Evolutionary conservation across 441 rosid species (phyloP), one percentile per base, ranked within the genome.

Genomic region (Adansonia madagascariensis): DNA sequence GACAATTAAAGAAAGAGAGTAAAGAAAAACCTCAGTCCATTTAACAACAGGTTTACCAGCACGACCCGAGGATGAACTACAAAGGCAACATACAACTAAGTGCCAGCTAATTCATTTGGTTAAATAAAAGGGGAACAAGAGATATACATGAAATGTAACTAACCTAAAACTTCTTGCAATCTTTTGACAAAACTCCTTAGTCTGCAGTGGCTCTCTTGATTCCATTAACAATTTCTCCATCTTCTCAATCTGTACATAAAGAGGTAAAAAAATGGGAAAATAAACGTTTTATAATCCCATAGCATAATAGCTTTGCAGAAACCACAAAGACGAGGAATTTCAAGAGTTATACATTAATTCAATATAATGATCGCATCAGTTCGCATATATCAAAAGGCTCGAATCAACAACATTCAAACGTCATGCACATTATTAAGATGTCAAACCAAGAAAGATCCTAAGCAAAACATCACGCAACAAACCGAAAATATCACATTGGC

Each of bases 41-140:
- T 78, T 90, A 71, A 90, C 59, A 46, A 82, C 24, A 70, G 97
- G 91, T 79, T 91, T 91, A 60, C 94, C 94, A 75, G 89, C 92
- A 78, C 94, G 93, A 24, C 81, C 93, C 43, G 97, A 67, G 60
- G 97, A 92, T 74, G 75, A 82, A 80, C 97, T 92, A 89, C 82
- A 80, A 72, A 47, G 64, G 64, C 20, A 82, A 24, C 7, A 56
- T 10, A 43, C 22, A 64, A 1, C 20, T 44, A 62, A 62, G 67
- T 49, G 47, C 4, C 14, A 71, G 41, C n/a, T 17, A 57, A 69
- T 8, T 77, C 64, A 69, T 49, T 22, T 47, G 7, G 8, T 68
- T 70, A n/a, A 17, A 39, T 27, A 27, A 27, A 27, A 27, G 31
- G 31, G 31, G 31, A 27, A 27, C 31, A 27, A 27, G 31, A 27